phyloP scores from a whole-genome alignment of 139 green algal species.

The Chlamydomonas incerta region DNA sequence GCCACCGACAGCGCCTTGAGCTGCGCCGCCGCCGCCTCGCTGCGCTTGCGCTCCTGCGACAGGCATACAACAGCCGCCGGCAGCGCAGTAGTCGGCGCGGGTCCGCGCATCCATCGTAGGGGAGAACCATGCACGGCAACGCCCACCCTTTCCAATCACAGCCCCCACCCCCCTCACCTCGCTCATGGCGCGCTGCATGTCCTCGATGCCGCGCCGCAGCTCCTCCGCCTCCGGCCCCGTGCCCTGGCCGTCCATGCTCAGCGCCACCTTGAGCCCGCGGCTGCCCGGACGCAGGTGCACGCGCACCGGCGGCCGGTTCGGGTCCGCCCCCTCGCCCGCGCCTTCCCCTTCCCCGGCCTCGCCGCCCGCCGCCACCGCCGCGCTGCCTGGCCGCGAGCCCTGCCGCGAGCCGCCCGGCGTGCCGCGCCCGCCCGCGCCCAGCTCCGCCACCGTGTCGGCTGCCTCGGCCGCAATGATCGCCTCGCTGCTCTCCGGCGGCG shows the following conservation, averaged over 20 bases:
- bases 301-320: conserved; percentile 5
- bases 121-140: no score
- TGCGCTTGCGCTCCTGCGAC: not conserved
- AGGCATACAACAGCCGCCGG: no score
- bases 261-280: not conserved
- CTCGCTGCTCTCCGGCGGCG: not conserved
- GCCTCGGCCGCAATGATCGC: not conserved
- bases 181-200: conserved; percentile 14
- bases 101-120: no score
- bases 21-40: conserved; percentile 12
- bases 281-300: conserved; percentile 23
- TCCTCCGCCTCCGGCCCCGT: conserved; percentile 1
- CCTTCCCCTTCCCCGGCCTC: not conserved
- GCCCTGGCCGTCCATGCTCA: not conserved
- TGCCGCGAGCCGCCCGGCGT: not conserved
- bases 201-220: conserved; percentile 12
- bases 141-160: no score
- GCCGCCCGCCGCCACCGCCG: not conserved
- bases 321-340: not conserved
- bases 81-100: no score
- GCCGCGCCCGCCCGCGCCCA: not conserved
- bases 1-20: not conserved
- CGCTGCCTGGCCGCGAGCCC: conserved; percentile 8
- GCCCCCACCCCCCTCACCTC: not conserved
- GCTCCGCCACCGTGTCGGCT: conserved; percentile 15